Conservation (phyloP, 2,329 filamentous ascomycete genomes). For the Xylariaceae sp. region DNA sequence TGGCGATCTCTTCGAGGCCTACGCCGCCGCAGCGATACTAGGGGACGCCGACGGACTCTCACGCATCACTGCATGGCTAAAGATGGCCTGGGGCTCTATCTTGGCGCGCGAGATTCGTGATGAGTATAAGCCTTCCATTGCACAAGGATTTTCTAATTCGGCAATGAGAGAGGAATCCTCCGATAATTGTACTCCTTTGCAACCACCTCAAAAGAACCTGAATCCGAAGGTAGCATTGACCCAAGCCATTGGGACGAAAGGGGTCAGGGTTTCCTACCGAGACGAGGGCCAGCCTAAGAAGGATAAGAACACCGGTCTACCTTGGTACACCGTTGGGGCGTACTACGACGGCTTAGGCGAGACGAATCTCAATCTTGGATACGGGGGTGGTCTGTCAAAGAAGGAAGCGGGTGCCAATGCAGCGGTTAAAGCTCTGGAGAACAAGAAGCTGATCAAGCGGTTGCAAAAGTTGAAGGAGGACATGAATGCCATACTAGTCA, state of each 20-base stretch:
- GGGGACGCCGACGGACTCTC: constrained; percentile 69
- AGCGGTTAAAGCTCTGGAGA: constrained; percentile 67
- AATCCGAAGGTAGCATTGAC: constrained; percentile 61
- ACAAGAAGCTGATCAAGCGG: constrained; percentile 67
- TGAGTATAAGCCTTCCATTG: constrained; percentile 39
- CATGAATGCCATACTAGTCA: constrained; percentile 40
- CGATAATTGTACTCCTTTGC: constrained; percentile 20
- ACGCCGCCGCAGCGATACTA: constrained; percentile 79
- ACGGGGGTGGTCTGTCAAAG: constrained; percentile 70
- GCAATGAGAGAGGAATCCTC: constrained; percentile 4
- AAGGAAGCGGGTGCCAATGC: constrained; percentile 73
- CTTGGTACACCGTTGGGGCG: constrained; percentile 67
- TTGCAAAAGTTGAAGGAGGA: constrained; percentile 57
- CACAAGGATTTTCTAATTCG: constrained; percentile 27
- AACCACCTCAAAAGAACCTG: constrained; percentile 5
- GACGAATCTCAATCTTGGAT: constrained; percentile 65
- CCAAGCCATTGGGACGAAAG: constrained; percentile 60
- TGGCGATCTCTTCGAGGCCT: constrained; percentile 91
- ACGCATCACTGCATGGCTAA: constrained; percentile 73
- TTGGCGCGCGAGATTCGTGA: constrained; percentile 61
- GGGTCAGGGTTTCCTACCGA: constrained; percentile 66
- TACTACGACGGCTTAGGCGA: constrained; percentile 75
- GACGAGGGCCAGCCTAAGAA: constrained; percentile 61
- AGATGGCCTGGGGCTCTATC: constrained; percentile 73
- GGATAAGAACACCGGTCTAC: constrained; percentile 60